Conservation (phyloP, 2,329 filamentous ascomycete genomes). For the Raffaelea ambrosiae region DNA sequence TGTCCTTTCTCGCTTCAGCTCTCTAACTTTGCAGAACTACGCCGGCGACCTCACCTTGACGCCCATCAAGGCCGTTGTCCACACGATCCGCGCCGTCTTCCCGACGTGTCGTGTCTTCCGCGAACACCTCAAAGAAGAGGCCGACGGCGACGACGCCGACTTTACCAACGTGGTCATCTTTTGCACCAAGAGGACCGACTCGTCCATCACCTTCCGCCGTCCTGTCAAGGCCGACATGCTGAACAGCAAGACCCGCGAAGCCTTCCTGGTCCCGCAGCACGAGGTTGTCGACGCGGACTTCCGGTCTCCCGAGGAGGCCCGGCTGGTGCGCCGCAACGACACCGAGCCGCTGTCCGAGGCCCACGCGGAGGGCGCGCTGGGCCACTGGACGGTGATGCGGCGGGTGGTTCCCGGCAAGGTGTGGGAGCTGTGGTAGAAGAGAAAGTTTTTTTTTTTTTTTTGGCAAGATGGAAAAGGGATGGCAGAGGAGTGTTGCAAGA, state of each 20-base stretch:
- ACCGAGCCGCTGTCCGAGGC: slow-evolving; percentile 59
- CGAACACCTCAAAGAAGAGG: slow-evolving; percentile 52
- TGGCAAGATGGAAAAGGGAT: no score
- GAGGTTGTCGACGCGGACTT: slow-evolving; percentile 54
- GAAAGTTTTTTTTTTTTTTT: neutral
- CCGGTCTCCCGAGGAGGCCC: slow-evolving; percentile 33
- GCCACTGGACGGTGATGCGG: slow-evolving; percentile 91
- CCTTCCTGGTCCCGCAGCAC: slow-evolving; percentile 63
- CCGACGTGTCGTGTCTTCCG: slow-evolving; percentile 87
- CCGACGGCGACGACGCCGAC: slow-evolving; percentile 41
- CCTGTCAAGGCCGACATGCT: slow-evolving; percentile 60
- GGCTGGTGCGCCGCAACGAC: slow-evolving; percentile 52
- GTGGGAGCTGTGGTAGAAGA: slow-evolving; percentile 79
- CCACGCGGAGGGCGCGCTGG: slow-evolving; percentile 67
- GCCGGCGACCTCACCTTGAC: slow-evolving; percentile 78
- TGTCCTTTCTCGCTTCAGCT: neutral
- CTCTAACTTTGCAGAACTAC: slow-evolving; percentile 60
- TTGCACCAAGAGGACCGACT: slow-evolving; percentile 57
- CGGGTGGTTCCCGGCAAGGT: slow-evolving; percentile 65
- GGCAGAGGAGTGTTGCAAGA: no score
- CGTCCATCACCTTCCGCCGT: slow-evolving; percentile 48
- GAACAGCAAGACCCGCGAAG: slow-evolving; percentile 58
- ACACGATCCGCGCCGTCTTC: slow-evolving; percentile 76
- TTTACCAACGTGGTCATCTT: slow-evolving; percentile 97
- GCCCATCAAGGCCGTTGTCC: slow-evolving; percentile 67